Evolutionary conservation across 2,329 filamentous ascomycete species (phyloP).

Genomic region (Aurifilum marmelostoma): DNA sequence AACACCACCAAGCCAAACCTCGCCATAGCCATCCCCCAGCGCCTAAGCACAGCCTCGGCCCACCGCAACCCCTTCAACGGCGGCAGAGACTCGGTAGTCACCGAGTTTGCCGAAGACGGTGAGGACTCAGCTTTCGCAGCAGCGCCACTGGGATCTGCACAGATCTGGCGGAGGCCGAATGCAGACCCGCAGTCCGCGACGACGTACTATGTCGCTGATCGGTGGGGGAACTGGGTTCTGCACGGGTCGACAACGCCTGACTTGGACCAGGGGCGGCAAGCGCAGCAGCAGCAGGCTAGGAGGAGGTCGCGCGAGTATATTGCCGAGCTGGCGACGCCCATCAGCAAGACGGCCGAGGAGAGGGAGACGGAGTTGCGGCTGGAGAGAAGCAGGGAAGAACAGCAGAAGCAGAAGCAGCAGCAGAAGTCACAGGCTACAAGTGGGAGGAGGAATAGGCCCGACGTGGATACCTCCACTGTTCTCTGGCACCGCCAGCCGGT

Average conservation of each 20-base stretch:
- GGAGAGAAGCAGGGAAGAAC: too few relatives aligned
- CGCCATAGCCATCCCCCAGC: conserved; percentile 41
- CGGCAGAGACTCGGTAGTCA: conserved; percentile 49
- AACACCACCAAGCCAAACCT: conserved; percentile 45
- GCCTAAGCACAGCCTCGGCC: conserved; percentile 17
- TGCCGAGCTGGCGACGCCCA: conserved; percentile 34
- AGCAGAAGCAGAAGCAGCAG: too few relatives aligned
- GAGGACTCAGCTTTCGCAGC: conserved; percentile 36
- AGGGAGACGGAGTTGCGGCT: conserved; percentile 17
- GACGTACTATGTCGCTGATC: conserved; percentile 55
- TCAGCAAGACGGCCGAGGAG: conserved; percentile 27
- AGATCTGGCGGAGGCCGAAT: conserved; percentile 56
- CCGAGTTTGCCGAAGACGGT: conserved; percentile 58
- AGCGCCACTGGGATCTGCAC: conserved; percentile 36
- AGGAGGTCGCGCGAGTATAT: conserved; percentile 33
- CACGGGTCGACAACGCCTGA: conserved; percentile 36
- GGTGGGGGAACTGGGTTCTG: conserved; percentile 57
- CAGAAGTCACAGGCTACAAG: background rate
- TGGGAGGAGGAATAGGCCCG: background rate
- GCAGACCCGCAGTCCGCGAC: conserved; percentile 49
- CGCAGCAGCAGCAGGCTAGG: background rate
- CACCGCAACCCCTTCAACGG: conserved; percentile 24
- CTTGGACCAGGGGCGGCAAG: background rate
- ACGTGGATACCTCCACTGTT: background rate
- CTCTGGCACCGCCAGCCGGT: background rate